Conservation (phyloP, 1,284 basidiomycete species). For the Leucoagaricus sp. region DNA sequence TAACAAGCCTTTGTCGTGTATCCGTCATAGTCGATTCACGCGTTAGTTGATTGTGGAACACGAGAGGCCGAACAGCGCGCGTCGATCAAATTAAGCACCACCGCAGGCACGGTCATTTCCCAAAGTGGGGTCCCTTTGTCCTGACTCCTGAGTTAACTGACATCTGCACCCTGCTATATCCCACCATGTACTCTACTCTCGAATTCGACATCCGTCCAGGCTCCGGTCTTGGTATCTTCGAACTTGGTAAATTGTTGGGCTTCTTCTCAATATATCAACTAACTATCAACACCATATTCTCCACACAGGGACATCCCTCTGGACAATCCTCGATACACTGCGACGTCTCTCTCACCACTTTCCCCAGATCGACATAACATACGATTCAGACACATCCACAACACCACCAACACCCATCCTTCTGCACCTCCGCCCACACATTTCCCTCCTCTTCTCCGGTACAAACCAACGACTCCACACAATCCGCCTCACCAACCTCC, state of each 20-base stretch:
- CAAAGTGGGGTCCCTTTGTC: slow-evolving; percentile 10
- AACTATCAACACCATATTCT: not conserved
- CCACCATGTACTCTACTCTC: slow-evolving; percentile 58
- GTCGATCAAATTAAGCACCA: not conserved
- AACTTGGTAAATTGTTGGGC: slow-evolving; percentile 53
- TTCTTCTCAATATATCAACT: slow-evolving; percentile 1
- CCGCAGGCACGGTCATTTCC: slow-evolving; percentile 6
- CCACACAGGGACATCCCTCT: slow-evolving; percentile 71
- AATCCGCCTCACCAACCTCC: slow-evolving; percentile 67
- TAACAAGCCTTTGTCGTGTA: slow-evolving; percentile 57
- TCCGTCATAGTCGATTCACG: too few relatives aligned
- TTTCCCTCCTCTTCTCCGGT: slow-evolving; percentile 80
- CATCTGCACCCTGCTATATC: slow-evolving; percentile 2
- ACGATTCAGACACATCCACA: slow-evolving; percentile 73
- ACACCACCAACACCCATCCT: slow-evolving; percentile 78
- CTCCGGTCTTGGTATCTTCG: slow-evolving; percentile 75
- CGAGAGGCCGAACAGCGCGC: slow-evolving; percentile 10
- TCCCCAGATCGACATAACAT: slow-evolving; percentile 83
- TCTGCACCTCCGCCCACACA: slow-evolving; percentile 74
- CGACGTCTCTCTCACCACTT: slow-evolving; percentile 52
- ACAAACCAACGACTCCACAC: slow-evolving; percentile 76
- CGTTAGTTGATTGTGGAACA: not conserved
- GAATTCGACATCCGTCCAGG: slow-evolving; percentile 81
- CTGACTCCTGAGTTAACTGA: not conserved
- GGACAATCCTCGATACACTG: slow-evolving; percentile 76